These are phyloP conservation scores for Fusarium incarnatum DNA, from an alignment of 2,329 filamentous ascomycete species.

Conservation along the genomic window DNA sequence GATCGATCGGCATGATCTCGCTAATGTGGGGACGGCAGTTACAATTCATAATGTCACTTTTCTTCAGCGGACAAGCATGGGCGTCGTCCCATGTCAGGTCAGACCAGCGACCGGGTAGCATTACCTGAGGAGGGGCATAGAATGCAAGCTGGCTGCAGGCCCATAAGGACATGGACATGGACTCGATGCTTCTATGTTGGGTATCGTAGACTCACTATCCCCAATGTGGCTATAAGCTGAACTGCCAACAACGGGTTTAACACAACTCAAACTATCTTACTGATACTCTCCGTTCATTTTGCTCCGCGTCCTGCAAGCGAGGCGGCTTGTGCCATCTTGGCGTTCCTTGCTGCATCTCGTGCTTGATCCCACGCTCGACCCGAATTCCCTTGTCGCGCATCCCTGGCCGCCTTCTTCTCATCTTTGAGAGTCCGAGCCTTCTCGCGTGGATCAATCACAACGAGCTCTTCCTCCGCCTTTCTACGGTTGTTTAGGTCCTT, in stretches of 20 bases:
- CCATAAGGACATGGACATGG: constrained; percentile 16
- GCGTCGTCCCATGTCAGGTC: constrained; percentile 20
- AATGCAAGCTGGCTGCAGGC: neutral
- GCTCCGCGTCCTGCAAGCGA: constrained; percentile 68
- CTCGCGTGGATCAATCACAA: constrained; percentile 92
- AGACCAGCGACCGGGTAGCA: neutral
- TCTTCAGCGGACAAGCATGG: constrained; percentile 26
- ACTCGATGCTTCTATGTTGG: constrained; percentile 24
- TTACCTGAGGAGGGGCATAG: constrained; percentile 23
- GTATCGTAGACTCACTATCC: constrained; percentile 39
- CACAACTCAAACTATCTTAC: constrained; percentile 15
- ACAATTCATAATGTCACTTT: constrained; percentile 30
- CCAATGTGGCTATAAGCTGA: constrained; percentile 21
- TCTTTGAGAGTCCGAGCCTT: constrained; percentile 79
- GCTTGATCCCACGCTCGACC: constrained; percentile 68
- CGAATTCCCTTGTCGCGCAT: constrained; percentile 63
- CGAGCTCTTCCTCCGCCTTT: constrained; percentile 89
- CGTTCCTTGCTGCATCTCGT: constrained; percentile 63
- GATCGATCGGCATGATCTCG: constrained; percentile 22
- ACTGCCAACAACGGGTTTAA: constrained; percentile 14
- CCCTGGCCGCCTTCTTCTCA: constrained; percentile 70
- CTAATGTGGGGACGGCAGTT: constrained; percentile 37
- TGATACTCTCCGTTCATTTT: constrained; percentile 51
- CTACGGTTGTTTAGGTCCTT: constrained; percentile 92
- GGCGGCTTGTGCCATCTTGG: constrained; percentile 65